A percentile compares a stretch with the other conserved stretches of the same genome.
These are phyloP conservation scores for Blastocystis sp. DNA, from an alignment of 352 stramenopile genomes.

Conservation along the genomic window DNA sequence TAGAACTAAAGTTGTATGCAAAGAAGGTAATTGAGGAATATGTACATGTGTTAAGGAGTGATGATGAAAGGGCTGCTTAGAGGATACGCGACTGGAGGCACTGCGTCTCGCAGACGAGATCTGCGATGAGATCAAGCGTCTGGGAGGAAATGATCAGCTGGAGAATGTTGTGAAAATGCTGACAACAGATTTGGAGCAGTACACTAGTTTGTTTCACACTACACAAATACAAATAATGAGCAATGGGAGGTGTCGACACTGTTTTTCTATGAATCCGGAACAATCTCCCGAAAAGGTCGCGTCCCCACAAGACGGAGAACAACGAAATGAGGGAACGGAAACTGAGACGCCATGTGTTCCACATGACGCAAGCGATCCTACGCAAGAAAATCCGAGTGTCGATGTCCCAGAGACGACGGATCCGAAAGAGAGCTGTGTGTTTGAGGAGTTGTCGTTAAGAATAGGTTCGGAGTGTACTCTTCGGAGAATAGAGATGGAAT, in stretches of 20 bases:
- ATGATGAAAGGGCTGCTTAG: conserved; percentile 56
- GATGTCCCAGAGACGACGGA: no score
- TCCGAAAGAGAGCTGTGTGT: no score
- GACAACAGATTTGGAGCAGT: neutral
- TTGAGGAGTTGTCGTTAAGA: no score
- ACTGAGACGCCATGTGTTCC: no score
- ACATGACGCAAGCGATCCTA: no score
- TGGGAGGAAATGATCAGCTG: conserved; percentile 58
- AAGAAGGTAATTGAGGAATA: conserved; percentile 67
- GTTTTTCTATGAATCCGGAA: no score
- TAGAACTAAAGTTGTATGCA: conserved; percentile 84
- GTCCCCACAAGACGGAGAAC: no score
- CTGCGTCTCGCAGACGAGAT: conserved; percentile 56
- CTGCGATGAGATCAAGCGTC: conserved; percentile 48
- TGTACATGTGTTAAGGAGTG: neutral
- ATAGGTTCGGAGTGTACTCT: conserved; percentile 24
- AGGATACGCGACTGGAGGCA: conserved; percentile 57
- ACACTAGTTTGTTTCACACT: neutral
- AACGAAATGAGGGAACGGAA: no score
- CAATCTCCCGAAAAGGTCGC: no score
- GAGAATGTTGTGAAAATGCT: conserved; percentile 56
- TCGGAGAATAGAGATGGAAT: conserved; percentile 9
- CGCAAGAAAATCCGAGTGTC: no score
- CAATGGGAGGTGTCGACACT: no score
- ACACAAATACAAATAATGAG: no score